These are phyloP conservation scores for Neurospora terricola DNA, from an alignment of 495 filamentous ascomycete species.

Conservation along the genomic window DNA sequence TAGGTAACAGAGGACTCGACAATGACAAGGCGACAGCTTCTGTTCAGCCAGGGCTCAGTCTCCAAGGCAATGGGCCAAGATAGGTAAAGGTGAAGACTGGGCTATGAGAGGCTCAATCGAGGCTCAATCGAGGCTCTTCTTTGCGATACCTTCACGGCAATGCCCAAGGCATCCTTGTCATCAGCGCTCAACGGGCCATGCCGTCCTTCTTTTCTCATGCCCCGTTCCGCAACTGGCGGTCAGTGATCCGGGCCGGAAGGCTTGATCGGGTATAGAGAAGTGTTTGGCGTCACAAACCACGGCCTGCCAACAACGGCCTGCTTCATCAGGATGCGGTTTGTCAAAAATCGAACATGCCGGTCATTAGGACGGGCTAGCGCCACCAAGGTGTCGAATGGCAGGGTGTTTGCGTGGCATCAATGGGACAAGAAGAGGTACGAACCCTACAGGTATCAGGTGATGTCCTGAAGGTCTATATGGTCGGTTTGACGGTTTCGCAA, in stretches of 20 bases:
- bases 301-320: slow-evolving; percentile 16
- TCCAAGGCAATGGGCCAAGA: not conserved
- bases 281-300: not conserved
- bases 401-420: slow-evolving; percentile 6
- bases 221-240: slow-evolving; percentile 10
- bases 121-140: slow-evolving; percentile 7
- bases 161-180: not conserved
- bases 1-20: not conserved
- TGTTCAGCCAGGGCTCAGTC: not conserved
- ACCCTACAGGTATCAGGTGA: slow-evolving; percentile 9
- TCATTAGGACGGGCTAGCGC: slow-evolving; percentile 14
- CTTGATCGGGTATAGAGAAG: slow-evolving; percentile 8
- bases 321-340: slow-evolving; percentile 16
- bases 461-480: not conserved
- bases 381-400: not conserved
- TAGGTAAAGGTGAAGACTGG: slow-evolving; percentile 2
- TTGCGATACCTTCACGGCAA: not conserved
- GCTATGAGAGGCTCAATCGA: slow-evolving; percentile 8
- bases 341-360: slow-evolving; percentile 11
- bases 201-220: not conserved
- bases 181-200: not conserved
- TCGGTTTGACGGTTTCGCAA: not conserved
- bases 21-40: not conserved
- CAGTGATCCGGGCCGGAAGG: slow-evolving; percentile 5
- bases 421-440: not conserved